Base-by-base conservation (phyloP, 345 rosid genomes). In the Gynandropsis gynandra region DNA sequence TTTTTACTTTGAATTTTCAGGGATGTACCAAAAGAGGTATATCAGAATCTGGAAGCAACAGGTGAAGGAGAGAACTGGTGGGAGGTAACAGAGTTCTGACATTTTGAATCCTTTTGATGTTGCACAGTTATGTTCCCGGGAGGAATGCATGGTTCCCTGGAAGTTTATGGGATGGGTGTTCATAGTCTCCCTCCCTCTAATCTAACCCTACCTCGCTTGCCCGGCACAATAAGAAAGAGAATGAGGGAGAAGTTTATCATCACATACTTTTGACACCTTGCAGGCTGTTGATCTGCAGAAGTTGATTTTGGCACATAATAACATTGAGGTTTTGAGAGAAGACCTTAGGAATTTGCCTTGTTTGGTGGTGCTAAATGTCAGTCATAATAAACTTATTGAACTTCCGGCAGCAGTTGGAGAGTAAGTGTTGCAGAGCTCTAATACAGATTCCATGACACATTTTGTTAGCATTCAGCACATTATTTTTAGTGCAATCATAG, bases 1-100 rank as follows among this genome's bases (percentile, higher is more conserved):
- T 24, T 64, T 58, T 58, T 17, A 40, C 53, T 12, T 20, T 59
- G 52, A 6, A 12, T 18, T 63, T 58, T 39, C 56, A 81, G 95
- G 53, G 82, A 86, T 8, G 96, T 90, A 19, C 98, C 98, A 1
- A 50, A 58, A 35, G 81, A 83, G 75, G 81, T 90, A 2, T 90
- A 90, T 56, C 73, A 61, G 58, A 72, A 55, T 54, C 56, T 72
- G 40, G 89, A 86, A 37, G 63, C 87, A 0, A 76, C 62, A 6
- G 87, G 92, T 15, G 90, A 81, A 37, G 89, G 80, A 12, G 95
- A 82, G 49, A 90, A 86, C 56, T 90, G 98, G 92, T 87, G 98
- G 96, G 98, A 90, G 98, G 98, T 89, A 56, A 65, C 39, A n/a
- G 13, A 9, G 12, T 63, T 39, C 15, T 20, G 9, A 7, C 5